A percentile compares a stretch with the other conserved stretches of the same genome.
These are phyloP conservation scores for Penicillium sp. DNA, from an alignment of 2,329 filamentous ascomycete species.

Conservation along the genomic window DNA sequence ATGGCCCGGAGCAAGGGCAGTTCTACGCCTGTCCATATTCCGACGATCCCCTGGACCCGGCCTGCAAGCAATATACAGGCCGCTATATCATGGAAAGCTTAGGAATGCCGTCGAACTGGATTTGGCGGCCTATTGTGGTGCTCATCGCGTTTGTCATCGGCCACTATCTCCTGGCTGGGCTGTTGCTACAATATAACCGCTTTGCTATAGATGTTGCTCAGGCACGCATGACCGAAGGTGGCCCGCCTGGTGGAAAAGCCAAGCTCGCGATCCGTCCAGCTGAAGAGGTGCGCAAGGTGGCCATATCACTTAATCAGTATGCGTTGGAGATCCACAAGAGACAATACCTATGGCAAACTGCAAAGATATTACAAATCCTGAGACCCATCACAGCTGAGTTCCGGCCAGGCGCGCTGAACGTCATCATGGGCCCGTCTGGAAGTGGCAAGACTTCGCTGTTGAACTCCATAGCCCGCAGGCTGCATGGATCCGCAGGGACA, in stretches of 20 bases:
- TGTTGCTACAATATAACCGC: conserved; percentile 63
- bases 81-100: conserved; percentile 67
- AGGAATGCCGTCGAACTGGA: conserved; percentile 67
- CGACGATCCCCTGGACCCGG: conserved; percentile 62
- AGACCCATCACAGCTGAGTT: conserved; percentile 67
- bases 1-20: conserved; percentile 48
- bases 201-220: conserved; percentile 70
- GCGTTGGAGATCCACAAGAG: conserved; percentile 64
- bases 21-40: conserved; percentile 71
- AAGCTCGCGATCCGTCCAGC: conserved; percentile 59
- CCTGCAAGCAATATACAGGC: conserved; percentile 68
- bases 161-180: conserved; percentile 60
- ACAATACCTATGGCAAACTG: conserved; percentile 49
- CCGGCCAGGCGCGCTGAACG: conserved; percentile 65
- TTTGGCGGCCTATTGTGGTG: conserved; percentile 64
- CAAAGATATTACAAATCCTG: conserved; percentile 53
- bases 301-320: conserved; percentile 64
- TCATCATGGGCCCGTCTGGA: conserved; percentile 78
- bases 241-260: conserved; percentile 68
- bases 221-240: conserved; percentile 57
- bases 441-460: conserved; percentile 74
- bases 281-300: conserved; percentile 59
- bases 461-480: conserved; percentile 68
- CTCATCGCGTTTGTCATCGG: conserved; percentile 62
- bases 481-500: conserved; percentile 62